A percentile compares a stretch with the other conserved stretches of the same genome.
These are phyloP conservation scores for Entophlyctis helioformis DNA, from an alignment of 192 early-diverging fungal species.

Conservation along the genomic window DNA sequence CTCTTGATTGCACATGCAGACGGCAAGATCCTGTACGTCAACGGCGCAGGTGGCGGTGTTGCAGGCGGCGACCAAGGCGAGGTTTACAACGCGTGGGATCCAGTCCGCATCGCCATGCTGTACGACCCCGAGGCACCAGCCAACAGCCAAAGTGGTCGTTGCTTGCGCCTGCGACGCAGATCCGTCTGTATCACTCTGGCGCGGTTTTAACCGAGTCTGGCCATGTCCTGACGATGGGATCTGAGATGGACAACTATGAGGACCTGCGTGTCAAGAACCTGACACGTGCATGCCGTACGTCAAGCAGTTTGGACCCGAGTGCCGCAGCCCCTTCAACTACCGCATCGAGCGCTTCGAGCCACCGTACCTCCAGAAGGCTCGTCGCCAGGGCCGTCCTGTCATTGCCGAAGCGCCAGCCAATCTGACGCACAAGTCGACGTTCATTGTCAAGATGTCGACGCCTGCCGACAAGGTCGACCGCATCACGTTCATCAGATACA, in stretches of 20 bases:
- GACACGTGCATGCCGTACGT: too few relatives aligned
- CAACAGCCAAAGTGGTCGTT: conserved; percentile 6
- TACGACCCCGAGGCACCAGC: conserved; percentile 9
- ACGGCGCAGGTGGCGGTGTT: conserved; percentile 17
- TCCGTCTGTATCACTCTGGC: conserved; percentile 21
- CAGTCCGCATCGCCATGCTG: conserved; percentile 17
- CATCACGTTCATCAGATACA: conserved; percentile 18
- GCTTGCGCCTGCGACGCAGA: not conserved
- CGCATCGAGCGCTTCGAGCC: conserved; percentile 9
- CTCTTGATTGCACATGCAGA: conserved; percentile 2
- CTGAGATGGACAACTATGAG: conserved; percentile 23
- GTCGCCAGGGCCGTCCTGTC: not conserved
- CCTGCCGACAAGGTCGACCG: not conserved
- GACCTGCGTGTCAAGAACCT: too few relatives aligned
- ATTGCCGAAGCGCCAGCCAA: conserved; percentile 5
- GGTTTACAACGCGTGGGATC: conserved; percentile 8
- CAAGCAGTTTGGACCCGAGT: too few relatives aligned
- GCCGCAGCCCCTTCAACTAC: conserved; percentile 8
- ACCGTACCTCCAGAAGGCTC: conserved; percentile 4
- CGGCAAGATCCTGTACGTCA: conserved; percentile 18
- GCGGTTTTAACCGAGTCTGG: conserved; percentile 13
- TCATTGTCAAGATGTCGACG: conserved; percentile 6
- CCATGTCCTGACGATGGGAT: conserved; percentile 17
- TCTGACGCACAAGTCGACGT: conserved; percentile 9
- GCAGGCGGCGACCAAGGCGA: conserved; percentile 27